These are phyloP conservation scores for Debaryomyces singareniensis DNA, from an alignment of 1,139 yeast species.

Conservation along the genomic window DNA sequence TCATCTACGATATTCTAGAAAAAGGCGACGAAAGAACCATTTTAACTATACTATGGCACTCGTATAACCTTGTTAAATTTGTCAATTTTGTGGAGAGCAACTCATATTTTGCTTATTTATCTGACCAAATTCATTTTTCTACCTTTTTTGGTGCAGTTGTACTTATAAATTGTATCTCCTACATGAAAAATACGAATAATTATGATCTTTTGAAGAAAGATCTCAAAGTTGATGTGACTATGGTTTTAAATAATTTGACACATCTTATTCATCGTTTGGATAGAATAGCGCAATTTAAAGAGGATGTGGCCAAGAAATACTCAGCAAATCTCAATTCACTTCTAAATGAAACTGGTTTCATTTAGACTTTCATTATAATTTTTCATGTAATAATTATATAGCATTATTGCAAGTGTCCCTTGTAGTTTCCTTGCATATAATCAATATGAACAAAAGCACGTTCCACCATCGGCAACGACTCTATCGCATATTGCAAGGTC, in stretches of 20 bases:
- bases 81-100: conserved; percentile 43
- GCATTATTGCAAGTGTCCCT: conserved; percentile 37
- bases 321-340: neutral
- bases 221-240: conserved; percentile 65
- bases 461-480: conserved; percentile 70
- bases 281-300: neutral
- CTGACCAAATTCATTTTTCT: conserved; percentile 62
- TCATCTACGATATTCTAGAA: conserved; percentile 17
- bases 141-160: conserved; percentile 47
- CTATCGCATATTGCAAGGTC: conserved; percentile 73
- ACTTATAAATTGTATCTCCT: conserved; percentile 23
- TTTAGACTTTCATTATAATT: neutral
- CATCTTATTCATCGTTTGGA: neutral
- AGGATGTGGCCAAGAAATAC: neutral
- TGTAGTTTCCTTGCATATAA: conserved; percentile 50
- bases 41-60: conserved; percentile 23
- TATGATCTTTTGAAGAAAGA: conserved; percentile 43
- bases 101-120: conserved; percentile 59
- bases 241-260: conserved; percentile 41
- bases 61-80: conserved; percentile 38
- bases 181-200: conserved; percentile 6
- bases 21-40: conserved; percentile 16
- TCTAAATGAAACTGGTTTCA: neutral
- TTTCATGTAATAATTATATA: conserved; percentile 2
- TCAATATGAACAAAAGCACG: conserved; percentile 80